Evolutionary conservation across 495 filamentous ascomycete genomes (phyloP).

Genomic region (Chaetomidium leptoderma): DNA sequence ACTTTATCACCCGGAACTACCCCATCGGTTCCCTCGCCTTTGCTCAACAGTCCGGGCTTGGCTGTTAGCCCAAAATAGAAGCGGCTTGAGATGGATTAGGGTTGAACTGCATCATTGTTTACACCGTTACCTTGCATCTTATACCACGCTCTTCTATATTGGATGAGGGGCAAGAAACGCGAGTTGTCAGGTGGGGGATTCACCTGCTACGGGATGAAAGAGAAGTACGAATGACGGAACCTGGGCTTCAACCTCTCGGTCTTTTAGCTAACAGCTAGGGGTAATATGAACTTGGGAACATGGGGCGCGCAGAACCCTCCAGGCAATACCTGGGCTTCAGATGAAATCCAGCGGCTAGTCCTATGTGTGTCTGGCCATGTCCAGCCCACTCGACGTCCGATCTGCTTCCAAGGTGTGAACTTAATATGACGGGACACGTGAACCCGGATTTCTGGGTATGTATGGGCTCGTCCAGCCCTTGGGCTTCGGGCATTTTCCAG

Average conservation of each 20-base stretch:
- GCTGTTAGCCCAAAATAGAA: neutral
- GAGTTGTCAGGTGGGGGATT: too few relatives aligned
- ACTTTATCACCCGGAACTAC: slow-evolving; percentile 5
- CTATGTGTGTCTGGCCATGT: neutral
- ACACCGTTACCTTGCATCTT: neutral
- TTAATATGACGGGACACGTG: neutral
- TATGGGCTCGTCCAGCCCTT: neutral
- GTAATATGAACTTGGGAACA: too few relatives aligned
- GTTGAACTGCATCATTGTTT: neutral
- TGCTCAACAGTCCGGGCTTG: neutral
- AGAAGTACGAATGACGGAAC: too few relatives aligned
- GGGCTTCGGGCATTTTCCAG: neutral
- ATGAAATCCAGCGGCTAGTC: too few relatives aligned
- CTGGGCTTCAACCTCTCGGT: too few relatives aligned
- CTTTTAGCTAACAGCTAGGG: too few relatives aligned
- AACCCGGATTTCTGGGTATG: slow-evolving; percentile 3
- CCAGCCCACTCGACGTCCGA: neutral
- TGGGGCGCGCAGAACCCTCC: too few relatives aligned
- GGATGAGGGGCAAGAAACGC: neutral
- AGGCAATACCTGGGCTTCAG: too few relatives aligned
- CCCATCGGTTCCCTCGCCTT: neutral
- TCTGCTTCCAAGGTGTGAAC: neutral
- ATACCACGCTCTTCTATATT: neutral
- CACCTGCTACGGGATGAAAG: too few relatives aligned
- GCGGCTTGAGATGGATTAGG: neutral